Conservation (phyloP, 441 rosid species). For the Theobroma grandiflorum region DNA sequence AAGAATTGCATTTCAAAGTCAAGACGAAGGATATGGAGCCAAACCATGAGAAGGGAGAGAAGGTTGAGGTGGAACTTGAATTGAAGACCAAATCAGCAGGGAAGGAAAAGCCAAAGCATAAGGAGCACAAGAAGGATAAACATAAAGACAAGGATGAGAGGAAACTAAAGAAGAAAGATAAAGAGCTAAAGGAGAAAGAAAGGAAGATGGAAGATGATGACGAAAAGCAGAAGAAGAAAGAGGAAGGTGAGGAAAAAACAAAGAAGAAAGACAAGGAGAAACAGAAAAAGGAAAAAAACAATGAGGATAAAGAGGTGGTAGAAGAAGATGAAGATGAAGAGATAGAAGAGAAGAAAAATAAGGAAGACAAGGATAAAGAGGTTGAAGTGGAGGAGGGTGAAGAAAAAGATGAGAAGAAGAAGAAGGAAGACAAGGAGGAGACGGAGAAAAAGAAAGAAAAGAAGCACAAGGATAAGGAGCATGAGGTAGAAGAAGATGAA, state of each 20-base stretch:
- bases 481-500: neutral
- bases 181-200: slow-evolving; percentile 23
- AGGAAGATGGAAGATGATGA: slow-evolving; percentile 31
- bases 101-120: slow-evolving; percentile 52
- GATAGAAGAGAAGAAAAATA: slow-evolving; percentile 18
- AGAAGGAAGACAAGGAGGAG: slow-evolving; percentile 15
- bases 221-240: slow-evolving; percentile 17
- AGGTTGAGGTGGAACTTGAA: slow-evolving; percentile 53
- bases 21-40: slow-evolving; percentile 50
- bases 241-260: slow-evolving; percentile 17
- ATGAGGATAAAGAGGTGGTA: slow-evolving; percentile 22
- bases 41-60: slow-evolving; percentile 42
- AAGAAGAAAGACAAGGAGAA: neutral
- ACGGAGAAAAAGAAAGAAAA: slow-evolving; percentile 23
- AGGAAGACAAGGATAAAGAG: slow-evolving; percentile 31
- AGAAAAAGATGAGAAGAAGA: neutral
- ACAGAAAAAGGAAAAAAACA: neutral
- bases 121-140: slow-evolving; percentile 35
- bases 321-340: slow-evolving; percentile 22
- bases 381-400: neutral
- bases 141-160: slow-evolving; percentile 32
- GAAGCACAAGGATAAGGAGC: slow-evolving; percentile 3
- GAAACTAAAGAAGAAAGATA: slow-evolving; percentile 35
- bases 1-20: slow-evolving; percentile 53
- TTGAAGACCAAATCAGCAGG: slow-evolving; percentile 58